Base-by-base conservation (phyloP, 805 yeast species). In the Spathaspora girioi region DNA sequence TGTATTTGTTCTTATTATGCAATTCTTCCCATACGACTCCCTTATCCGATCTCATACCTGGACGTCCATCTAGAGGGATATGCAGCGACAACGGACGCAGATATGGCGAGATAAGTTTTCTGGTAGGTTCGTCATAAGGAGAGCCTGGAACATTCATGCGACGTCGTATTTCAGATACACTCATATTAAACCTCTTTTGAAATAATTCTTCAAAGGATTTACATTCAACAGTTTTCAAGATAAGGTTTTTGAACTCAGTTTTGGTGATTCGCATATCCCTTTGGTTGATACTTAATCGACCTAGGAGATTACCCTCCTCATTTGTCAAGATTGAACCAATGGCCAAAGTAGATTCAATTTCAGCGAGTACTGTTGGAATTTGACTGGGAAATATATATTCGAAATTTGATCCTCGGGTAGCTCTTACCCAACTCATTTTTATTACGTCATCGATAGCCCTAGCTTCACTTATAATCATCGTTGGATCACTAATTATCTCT, bases 351-450 rank as follows among this genome's bases (percentile, higher is more conserved):
- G 47, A 43, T 46, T 68, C 65, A 35, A 69, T 50, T 52, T 63
- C 63, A 35, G 48, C 38, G 4, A 69, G 47, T 14, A 69, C 54
- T 3, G 51, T 54, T 11, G 51, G 45, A 2, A 67, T 54, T 46
- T 65, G 66, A 2, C 59, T 49, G 18, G 64, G 58, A 45, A 61
- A 60, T 17, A 69, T 64, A 49, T 50, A 59, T 2, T 59, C 62
- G 2, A 23, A 11, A 29, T 55, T 57, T 15, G 18, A 14, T n/a
- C 50, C 49, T 44, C 14, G 14, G n/a, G 43, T 38, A 11, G 49
- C 50, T n/a, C 54, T 47, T 4, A 49, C 44, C 68, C 69, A 66
- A 49, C 65, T 57, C 15, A 43, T 49, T 20, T 56, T 56, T 5
- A 66, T 48, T 29, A 65, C 54, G n/a, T 56, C 59, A 35, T 63